Evolutionary conservation across 192 early-diverging fungal genomes (phyloP), one percentile per base, ranked within the genome.

Genomic region (Podochytrium sp.): DNA sequence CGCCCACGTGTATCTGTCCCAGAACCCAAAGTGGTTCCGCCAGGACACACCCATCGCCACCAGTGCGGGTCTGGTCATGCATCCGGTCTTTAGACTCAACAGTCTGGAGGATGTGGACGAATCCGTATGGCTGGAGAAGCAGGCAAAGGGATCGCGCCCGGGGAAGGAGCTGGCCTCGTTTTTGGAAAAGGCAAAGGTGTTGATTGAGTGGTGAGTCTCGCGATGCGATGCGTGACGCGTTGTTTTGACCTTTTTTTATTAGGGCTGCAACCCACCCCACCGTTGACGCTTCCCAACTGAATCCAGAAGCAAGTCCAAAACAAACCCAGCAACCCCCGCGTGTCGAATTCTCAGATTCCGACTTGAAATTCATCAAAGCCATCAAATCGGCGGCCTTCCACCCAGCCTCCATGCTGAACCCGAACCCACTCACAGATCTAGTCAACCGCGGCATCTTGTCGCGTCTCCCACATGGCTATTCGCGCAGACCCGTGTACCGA

Each of bases 41-140:
- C 65, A 56, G 6, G 30, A 20, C 25, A 53, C 49, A 2, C 40
- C 53, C 32, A 20, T 38, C 3, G 30, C 30, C 6, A 59, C 71
- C 30, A 34, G 53, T n/a, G 10, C 16, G 35, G 20, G 33, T 7
- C 52, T 56, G 2, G 67, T 71, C 14, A 2, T 30, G 10, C 27
- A 60, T 72, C 23, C 58, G 3, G 25, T 12, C 29, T 83, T 83
- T 57, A n/a, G 23, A 12, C 51, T 78, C 6, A 59, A 64, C 6
- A 32, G 29, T 12, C 6, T 20, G 37, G 52, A 53, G 7, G 82
- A 81, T 51, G 76, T 76, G 1, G 51, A 70, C 16, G 60, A 69
- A 1, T 40, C 81, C 33, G n/a, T 33, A 2, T 84, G 82, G 82
- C 10, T 80, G 27, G 63, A 65, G 67, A 62, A 69, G 14, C 76